Conservation (phyloP, 108 stramenopile genomes). For the Cyclotella baltica region DNA sequence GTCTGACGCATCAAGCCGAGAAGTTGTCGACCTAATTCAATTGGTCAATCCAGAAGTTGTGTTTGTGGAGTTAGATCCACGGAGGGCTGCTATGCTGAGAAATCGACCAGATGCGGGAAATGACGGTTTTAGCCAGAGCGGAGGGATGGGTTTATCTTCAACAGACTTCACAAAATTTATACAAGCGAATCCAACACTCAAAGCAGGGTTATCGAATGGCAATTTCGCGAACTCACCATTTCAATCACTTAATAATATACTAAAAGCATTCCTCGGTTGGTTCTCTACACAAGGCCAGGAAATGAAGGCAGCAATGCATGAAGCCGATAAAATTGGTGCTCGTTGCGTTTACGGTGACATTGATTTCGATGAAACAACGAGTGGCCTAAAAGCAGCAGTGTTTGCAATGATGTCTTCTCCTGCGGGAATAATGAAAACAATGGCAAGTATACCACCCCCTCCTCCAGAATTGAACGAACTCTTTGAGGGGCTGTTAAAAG, state of each 20-base stretch:
- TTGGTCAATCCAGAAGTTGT: constrained; percentile 20
- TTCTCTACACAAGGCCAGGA: constrained; percentile 23
- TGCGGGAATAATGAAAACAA: constrained; percentile 11
- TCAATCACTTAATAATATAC: not conserved
- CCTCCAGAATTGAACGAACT: constrained; percentile 15
- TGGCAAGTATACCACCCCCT: constrained; percentile 12
- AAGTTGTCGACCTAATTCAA: constrained; percentile 5
- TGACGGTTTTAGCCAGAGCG: no score
- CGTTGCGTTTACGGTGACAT: constrained; percentile 25
- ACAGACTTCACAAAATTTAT: not conserved
- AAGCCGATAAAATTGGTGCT: constrained; percentile 28
- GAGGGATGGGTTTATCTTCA: not conserved
- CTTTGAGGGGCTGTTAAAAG: not conserved
- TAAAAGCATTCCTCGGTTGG: constrained; percentile 15
- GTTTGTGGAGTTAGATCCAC: constrained; percentile 26
- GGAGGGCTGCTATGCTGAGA: constrained; percentile 5
- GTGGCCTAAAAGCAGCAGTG: constrained; percentile 20
- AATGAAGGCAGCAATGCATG: constrained; percentile 35
- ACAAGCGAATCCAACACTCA: not conserved
- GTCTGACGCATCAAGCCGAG: constrained; percentile 7
- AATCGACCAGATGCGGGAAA: not conserved
- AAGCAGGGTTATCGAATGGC: no score
- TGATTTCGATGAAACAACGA: constrained; percentile 16
- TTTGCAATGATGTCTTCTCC: constrained; percentile 16
- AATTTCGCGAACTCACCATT: not conserved